A percentile compares a stretch with the other conserved stretches of the same genome.
These are phyloP conservation scores for Zea mays DNA, from an alignment of 176 grass and related monocot species.

Conservation along the genomic window Zm-B73-REFERENCE-NAM-5.0 NC_050096.1:194603501-194604000, in stretches of 20 bases:
- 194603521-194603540: not conserved
- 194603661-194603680: not conserved
- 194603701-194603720: not conserved
- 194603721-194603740: not conserved
- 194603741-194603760: not conserved
- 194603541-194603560: not conserved
- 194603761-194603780: slow-evolving; percentile 34
- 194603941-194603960: slow-evolving; percentile 72
- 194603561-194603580: not conserved
- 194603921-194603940: slow-evolving; percentile 66
- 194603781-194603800: slow-evolving; percentile 50
- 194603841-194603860: not conserved
- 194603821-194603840: slow-evolving; percentile 11
- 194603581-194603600: not conserved
- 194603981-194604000: slow-evolving; percentile 61
- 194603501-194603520: not conserved
- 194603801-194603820: slow-evolving; percentile 56
- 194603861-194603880: not conserved
- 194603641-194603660: not conserved
- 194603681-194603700: not conserved
- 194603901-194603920: slow-evolving; percentile 1
- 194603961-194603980: slow-evolving; percentile 63
- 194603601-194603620: not conserved
- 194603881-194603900: not conserved
- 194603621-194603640: not conserved